phyloP scores from a whole-genome alignment of 305 asterid species.

The Rubia peregrina region DNA sequence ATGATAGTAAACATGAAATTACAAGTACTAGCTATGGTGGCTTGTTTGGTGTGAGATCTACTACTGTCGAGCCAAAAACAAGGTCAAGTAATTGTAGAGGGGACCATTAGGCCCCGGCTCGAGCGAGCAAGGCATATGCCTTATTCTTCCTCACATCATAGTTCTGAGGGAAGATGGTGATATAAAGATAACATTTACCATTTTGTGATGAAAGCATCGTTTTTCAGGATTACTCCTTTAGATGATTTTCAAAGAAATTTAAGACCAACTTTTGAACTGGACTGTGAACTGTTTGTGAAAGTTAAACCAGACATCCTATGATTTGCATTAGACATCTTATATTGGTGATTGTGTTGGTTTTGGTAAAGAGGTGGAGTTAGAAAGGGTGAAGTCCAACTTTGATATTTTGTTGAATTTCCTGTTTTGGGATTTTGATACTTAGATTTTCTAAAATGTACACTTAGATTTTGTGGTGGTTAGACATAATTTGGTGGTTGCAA shows the following conservation, averaged over 20 bases:
- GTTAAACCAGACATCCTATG: background rate
- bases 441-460: too few species aligned
- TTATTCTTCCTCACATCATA: background rate
- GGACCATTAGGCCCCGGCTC: slow-evolving; percentile 5
- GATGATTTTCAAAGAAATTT: background rate
- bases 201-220: background rate
- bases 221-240: too few species aligned
- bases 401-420: too few species aligned
- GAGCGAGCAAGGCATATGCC: slow-evolving; percentile 12
- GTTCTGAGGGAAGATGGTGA: background rate
- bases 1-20: background rate
- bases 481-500: too few species aligned
- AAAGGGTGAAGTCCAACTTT: too few species aligned
- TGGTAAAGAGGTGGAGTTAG: background rate
- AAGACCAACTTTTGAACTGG: background rate
- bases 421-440: too few species aligned
- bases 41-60: background rate
- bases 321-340: background rate
- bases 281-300: background rate
- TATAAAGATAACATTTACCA: background rate
- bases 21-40: background rate
- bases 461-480: too few species aligned
- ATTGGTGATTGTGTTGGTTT: background rate
- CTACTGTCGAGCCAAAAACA: slow-evolving; percentile 12
- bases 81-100: slow-evolving; percentile 18